Evolutionary conservation across 768 basidiomycete genomes (phyloP).

Genomic region (Tricholoma sp.): DNA sequence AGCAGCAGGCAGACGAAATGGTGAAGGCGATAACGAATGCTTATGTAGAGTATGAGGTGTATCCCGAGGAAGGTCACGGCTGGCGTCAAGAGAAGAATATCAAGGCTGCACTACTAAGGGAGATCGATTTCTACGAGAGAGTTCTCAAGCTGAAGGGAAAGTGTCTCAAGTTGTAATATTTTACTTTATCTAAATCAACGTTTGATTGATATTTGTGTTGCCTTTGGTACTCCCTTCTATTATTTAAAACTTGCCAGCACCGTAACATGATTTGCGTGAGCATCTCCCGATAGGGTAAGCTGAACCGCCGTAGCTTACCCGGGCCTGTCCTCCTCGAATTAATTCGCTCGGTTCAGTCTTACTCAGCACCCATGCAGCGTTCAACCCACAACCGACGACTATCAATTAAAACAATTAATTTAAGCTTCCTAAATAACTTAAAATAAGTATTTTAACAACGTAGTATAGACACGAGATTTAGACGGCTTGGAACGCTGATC

Average conservation of each 20-base stretch:
- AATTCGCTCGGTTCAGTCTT: no score
- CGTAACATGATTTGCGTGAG: no score
- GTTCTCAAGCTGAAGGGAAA: constrained; percentile 29
- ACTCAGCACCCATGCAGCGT: no score
- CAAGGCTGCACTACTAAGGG: constrained; percentile 45
- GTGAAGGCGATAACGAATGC: constrained; percentile 51
- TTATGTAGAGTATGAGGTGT: constrained; percentile 52
- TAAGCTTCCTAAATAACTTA: no score
- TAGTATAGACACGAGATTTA: constrained; percentile 20
- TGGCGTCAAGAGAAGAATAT: constrained; percentile 54
- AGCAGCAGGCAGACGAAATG: constrained; percentile 48
- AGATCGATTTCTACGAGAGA: constrained; percentile 50
- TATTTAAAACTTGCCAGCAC: no score
- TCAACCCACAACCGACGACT: no score
- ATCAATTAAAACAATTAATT: no score
- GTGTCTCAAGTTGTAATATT: background rate
- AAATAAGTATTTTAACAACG: no score
- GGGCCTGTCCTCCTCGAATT: no score
- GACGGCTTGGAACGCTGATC: constrained; percentile 50
- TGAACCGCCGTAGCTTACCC: no score
- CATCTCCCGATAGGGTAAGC: no score
- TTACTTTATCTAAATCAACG: background rate
- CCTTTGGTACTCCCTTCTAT: no score
- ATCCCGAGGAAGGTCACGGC: constrained; percentile 64
- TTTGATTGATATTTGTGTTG: background rate